Percentiles rank a stretch among this genome's conserved stretches.
phyloP scores from a whole-genome alignment of 352 stramenopile species.

The Aphanomyces euteiches region DNA sequence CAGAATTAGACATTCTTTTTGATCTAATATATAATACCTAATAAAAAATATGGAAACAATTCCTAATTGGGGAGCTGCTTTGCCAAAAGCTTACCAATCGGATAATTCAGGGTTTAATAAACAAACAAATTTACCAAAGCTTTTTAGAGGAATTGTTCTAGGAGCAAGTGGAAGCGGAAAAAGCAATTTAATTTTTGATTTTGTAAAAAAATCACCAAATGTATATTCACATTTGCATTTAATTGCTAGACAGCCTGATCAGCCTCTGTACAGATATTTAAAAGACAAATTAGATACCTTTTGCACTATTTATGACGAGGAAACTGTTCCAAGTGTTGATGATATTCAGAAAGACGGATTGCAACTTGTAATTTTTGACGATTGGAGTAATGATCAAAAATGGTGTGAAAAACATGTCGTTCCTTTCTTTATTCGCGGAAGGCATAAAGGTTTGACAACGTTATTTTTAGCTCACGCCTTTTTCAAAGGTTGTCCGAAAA shows the following conservation, averaged over 20 bases:
- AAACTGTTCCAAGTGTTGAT: background rate
- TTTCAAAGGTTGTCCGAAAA: background rate
- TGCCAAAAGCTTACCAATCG: too few relatives aligned
- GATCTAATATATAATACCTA: too few relatives aligned
- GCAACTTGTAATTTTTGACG: slow-evolving; percentile 6
- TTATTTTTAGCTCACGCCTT: background rate
- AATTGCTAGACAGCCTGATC: slow-evolving; percentile 2
- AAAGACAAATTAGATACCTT: slow-evolving; percentile 6
- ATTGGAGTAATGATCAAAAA: slow-evolving; percentile 1
- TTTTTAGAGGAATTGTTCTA: too few relatives aligned
- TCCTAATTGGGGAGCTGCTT: too few relatives aligned
- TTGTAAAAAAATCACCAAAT: slow-evolving; percentile 3
- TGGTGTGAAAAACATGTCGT: background rate
- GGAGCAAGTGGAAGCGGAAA: background rate
- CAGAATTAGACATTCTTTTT: too few relatives aligned
- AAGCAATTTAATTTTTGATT: slow-evolving; percentile 4
- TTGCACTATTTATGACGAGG: slow-evolving; percentile 2
- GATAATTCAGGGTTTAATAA: too few relatives aligned
- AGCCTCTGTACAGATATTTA: slow-evolving; percentile 4
- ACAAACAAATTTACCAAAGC: too few relatives aligned
- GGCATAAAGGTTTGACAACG: background rate
- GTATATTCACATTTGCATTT: slow-evolving; percentile 16
- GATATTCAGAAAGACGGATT: slow-evolving; percentile 7
- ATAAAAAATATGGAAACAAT: too few relatives aligned
- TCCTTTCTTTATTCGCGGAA: slow-evolving; percentile 3